Conservation (phyloP, 2,329 filamentous ascomycete species). For the Clonostachys sp. region DNA sequence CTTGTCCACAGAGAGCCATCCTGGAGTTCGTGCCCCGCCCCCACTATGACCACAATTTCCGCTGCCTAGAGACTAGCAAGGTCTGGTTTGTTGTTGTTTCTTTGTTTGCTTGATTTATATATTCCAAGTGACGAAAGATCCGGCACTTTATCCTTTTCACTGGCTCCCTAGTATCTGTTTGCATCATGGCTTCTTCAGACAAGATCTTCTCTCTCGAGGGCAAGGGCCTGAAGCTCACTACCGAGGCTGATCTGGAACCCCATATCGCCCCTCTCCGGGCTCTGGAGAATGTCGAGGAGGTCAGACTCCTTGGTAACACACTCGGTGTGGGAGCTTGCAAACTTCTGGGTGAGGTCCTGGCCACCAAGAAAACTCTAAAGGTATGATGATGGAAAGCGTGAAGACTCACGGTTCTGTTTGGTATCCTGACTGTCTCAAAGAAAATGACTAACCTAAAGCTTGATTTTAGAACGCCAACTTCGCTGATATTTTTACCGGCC, state of each 20-base stretch:
- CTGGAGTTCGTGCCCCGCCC: conserved; percentile 15
- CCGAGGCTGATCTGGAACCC: conserved; percentile 77
- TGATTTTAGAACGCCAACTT: conserved; percentile 68
- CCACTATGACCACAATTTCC: conserved; percentile 12
- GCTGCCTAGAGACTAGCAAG: no score
- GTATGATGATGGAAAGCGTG: conserved; percentile 32
- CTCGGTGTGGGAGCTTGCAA: conserved; percentile 85
- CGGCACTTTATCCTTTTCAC: conserved; percentile 3
- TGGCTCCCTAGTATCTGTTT: neutral
- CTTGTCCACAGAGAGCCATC: neutral
- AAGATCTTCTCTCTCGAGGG: conserved; percentile 88
- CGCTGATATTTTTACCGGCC: conserved; percentile 95
- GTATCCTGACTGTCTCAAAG: no score
- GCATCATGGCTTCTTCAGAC: conserved; percentile 21
- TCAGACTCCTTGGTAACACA: conserved; percentile 86
- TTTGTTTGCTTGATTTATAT: neutral
- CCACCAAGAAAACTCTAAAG: conserved; percentile 78
- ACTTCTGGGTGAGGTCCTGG: conserved; percentile 76
- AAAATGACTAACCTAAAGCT: neutral
- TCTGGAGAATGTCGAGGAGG: conserved; percentile 74
- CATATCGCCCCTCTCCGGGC: conserved; percentile 73
- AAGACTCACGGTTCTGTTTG: no score
- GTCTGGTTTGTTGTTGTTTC: neutral
- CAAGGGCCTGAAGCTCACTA: conserved; percentile 88
- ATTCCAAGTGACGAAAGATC: neutral